Conservation (phyloP, 306 rosid genomes). For the Carpinus viminea region DNA sequence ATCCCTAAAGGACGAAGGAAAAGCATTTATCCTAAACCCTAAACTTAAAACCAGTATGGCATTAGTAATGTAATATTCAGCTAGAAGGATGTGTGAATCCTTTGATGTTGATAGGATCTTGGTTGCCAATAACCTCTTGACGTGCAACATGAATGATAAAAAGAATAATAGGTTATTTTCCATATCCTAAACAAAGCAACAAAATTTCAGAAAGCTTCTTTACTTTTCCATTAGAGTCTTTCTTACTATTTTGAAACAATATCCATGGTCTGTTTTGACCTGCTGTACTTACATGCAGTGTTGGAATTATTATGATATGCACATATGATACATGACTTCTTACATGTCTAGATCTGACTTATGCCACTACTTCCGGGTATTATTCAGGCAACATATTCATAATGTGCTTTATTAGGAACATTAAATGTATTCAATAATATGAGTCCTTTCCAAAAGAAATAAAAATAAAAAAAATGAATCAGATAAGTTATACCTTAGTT, state of each 20-base stretch:
- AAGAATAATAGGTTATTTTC: not conserved
- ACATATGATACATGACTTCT: not conserved
- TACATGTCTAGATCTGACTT: not conserved
- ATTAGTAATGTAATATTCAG: not conserved
- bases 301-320: not conserved
- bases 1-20: not conserved
- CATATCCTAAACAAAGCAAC: not conserved
- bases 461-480: not conserved
- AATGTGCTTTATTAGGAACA: constrained; percentile 17
- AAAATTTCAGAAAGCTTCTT: not conserved
- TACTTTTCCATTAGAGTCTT: not conserved
- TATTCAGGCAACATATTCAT: not conserved
- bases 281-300: not conserved
- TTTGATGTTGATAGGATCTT: not conserved
- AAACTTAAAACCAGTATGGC: not conserved
- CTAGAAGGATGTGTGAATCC: not conserved
- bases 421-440: constrained; percentile 8
- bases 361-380: not conserved
- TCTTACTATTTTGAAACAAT: not conserved
- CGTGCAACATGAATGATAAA: not conserved
- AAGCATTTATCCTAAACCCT: not conserved
- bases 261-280: not conserved
- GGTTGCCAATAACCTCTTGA: constrained; percentile 4
- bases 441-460: not conserved
- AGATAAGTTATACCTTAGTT: constrained; percentile 19